phyloP scores from a whole-genome alignment of 2,329 filamentous ascomycete species.

The Neospermospora avenae region DNA sequence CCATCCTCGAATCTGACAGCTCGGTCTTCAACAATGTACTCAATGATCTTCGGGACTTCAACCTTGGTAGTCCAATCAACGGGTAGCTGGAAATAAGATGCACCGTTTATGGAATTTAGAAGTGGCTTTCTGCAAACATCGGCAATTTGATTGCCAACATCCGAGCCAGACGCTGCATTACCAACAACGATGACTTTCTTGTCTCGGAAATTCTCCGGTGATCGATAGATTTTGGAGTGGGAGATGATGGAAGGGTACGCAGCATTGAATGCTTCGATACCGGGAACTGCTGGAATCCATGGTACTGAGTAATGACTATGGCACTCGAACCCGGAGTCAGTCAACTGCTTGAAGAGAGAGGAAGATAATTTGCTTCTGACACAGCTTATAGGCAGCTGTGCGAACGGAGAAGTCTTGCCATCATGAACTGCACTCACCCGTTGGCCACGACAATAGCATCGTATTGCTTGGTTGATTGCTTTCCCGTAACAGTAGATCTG shows the following conservation, averaged over 20 bases:
- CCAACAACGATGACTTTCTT: constrained; percentile 83
- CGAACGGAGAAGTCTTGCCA: background rate
- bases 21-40: constrained; percentile 50
- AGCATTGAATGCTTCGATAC: constrained; percentile 56
- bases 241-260: constrained; percentile 58
- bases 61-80: constrained; percentile 37
- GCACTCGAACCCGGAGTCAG: background rate
- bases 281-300: constrained; percentile 60
- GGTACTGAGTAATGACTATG: constrained; percentile 62
- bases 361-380: background rate
- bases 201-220: constrained; percentile 55
- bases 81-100: constrained; percentile 38
- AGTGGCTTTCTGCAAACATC: constrained; percentile 56
- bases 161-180: constrained; percentile 78
- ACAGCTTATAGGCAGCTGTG: background rate
- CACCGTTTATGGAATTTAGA: constrained; percentile 60
- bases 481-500: constrained; percentile 28
- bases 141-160: constrained; percentile 76
- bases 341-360: background rate
- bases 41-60: constrained; percentile 57
- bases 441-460: constrained; percentile 75
- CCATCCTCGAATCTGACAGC: constrained; percentile 67
- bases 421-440: constrained; percentile 40
- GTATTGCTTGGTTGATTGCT: constrained; percentile 37
- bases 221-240: constrained; percentile 80